A percentile compares a stretch with the other conserved stretches of the same genome.
Evolutionary conservation across 768 basidiomycete species (phyloP).

Genomic region (Boletales sp.): DNA sequence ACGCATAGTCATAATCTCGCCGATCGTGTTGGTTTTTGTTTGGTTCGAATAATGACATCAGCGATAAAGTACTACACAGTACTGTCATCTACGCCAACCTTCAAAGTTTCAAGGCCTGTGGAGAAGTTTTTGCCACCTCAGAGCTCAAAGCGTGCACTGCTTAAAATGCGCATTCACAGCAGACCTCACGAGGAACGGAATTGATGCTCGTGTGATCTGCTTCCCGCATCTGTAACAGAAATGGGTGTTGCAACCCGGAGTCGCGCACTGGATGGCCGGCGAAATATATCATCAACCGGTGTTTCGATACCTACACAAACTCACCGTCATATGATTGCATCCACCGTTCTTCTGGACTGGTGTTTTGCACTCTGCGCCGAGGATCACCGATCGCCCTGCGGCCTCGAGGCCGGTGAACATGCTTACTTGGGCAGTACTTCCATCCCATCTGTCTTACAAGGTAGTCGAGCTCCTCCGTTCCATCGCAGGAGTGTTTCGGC

Average conservation of each 20-base stretch:
- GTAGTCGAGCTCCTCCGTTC: slow-evolving; percentile 47
- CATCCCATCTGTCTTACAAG: slow-evolving; percentile 52
- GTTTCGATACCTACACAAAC: slow-evolving; percentile 12
- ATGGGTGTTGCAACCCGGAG: slow-evolving; percentile 54
- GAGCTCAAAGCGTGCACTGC: slow-evolving; percentile 27
- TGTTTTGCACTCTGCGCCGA: slow-evolving; percentile 36
- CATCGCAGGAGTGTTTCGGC: slow-evolving; percentile 54
- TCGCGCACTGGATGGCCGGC: slow-evolving; percentile 37
- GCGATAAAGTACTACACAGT: too few species aligned
- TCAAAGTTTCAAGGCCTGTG: too few species aligned
- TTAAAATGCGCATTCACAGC: slow-evolving; percentile 34
- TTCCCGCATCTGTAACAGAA: slow-evolving; percentile 52
- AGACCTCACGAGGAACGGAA: slow-evolving; percentile 27
- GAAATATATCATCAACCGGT: not conserved
- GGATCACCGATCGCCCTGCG: not conserved
- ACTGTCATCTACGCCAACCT: too few species aligned
- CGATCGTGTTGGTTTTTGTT: not conserved
- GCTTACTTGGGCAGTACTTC: slow-evolving; percentile 59
- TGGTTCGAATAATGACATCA: not conserved
- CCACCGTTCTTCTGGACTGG: slow-evolving; percentile 51
- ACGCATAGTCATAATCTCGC: not conserved
- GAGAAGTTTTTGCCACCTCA: not conserved
- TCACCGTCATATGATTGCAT: slow-evolving; percentile 60
- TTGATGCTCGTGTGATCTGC: slow-evolving; percentile 39
- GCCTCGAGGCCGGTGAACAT: too few species aligned